Base-by-base conservation (phyloP, 257 asterid genomes). In the Thymus mandschuricus region DNA sequence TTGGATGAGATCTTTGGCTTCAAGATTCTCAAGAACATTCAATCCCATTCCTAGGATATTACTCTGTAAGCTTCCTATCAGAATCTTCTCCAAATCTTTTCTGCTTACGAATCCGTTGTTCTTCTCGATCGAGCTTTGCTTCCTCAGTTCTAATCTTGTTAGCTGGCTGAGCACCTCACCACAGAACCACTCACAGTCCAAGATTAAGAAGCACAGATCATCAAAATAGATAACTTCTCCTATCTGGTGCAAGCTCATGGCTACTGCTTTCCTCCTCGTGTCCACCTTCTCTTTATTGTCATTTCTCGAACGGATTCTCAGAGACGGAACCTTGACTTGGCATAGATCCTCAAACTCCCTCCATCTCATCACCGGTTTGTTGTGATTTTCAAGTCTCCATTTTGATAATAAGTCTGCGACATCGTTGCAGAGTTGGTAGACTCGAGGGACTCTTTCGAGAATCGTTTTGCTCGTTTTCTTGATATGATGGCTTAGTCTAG, bases 151-250 rank as follows among this genome's bases (percentile, higher is more conserved):
- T 70, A 90, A 41, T 75, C 80, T 81, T 44, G 75, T 60, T 44
- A 90, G 75, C 80, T 79, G 95, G 61, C 87, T 80, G 11, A 89
- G 81, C 8, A 90, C 85, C 70, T 92, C 96, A n/a, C 90, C 81
- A 49, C 80, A 90, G 79, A 92, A 88, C 98, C 97, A 92, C 69
- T 86, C 89, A 63, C 84, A 84, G 45, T 92, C 98, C 70, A 92
- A 79, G 77, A 92, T 84, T 38, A 92, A 13, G 84, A 83, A 81
- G 58, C 78, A 91, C 34, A 86, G 66, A 73, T 79, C 90, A 4
- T 85, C 86, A 7, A 92, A 92, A 60, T 88, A 90, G 44, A 92
- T 88, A 76, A 88, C 86, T 85, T 86, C 97, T 21, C 97, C 98
- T 1, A 79, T 80, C 35, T 88, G 84, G 82, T 92, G 98, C 77